Evolutionary conservation across 2,329 filamentous ascomycete species (phyloP).

Genomic region (Monosporascus sp.): DNA sequence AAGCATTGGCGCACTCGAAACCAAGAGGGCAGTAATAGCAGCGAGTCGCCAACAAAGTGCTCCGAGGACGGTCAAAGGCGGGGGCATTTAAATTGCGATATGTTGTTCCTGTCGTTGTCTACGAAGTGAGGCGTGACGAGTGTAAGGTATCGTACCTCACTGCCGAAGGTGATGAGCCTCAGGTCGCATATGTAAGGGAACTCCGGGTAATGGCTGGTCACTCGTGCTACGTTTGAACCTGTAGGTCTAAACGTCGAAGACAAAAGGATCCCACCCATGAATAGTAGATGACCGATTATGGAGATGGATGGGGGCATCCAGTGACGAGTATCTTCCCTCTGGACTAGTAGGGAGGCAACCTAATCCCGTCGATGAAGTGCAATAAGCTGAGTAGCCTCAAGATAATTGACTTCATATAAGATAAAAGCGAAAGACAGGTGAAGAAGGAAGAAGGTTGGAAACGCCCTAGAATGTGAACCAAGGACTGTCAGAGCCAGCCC

Average conservation of each 20-base stretch:
- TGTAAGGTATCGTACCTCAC: slow-evolving; percentile 4
- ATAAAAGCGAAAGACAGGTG: neutral
- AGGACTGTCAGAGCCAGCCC: neutral
- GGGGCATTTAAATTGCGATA: neutral
- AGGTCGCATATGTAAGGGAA: slow-evolving; percentile 15
- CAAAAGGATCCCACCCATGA: slow-evolving; percentile 21
- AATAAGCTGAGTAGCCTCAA: neutral
- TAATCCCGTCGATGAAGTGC: neutral
- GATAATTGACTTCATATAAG: neutral
- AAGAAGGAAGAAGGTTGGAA: neutral
- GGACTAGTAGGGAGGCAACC: neutral
- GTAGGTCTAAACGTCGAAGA: slow-evolving; percentile 17
- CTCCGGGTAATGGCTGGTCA: slow-evolving; percentile 14
- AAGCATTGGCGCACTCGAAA: neutral
- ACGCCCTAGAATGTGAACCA: neutral
- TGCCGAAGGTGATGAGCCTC: slow-evolving; percentile 15
- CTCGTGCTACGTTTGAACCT: slow-evolving; percentile 18
- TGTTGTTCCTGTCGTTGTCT: neutral
- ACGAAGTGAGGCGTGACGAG: neutral
- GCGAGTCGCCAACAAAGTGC: neutral
- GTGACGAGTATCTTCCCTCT: neutral
- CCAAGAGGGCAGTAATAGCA: neutral
- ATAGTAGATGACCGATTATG: slow-evolving; percentile 20
- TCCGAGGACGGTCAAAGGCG: neutral
- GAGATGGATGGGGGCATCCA: slow-evolving; percentile 14